Evolutionary conservation across 2,329 filamentous ascomycete genomes (phyloP).

Genomic region (Clarireedia paspali): DNA sequence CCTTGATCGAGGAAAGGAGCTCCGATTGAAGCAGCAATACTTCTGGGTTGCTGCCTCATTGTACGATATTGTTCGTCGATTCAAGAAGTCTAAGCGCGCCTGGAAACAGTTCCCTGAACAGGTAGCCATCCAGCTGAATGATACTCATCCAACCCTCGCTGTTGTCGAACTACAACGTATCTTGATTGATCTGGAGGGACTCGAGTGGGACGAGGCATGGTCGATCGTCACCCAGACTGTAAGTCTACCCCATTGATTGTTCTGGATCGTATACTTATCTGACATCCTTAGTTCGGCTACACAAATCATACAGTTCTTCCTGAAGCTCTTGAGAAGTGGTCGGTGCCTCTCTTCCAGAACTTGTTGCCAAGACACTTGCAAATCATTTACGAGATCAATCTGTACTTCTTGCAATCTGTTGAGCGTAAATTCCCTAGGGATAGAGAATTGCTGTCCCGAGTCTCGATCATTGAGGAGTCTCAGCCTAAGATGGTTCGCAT

Average conservation of each 20-base stretch:
- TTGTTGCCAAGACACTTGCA: slow-evolving; percentile 89
- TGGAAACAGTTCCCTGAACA: slow-evolving; percentile 93
- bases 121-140: slow-evolving; percentile 95
- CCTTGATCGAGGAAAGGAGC: slow-evolving; percentile 90
- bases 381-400: slow-evolving; percentile 97
- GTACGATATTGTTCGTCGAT: slow-evolving; percentile 91
- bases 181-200: slow-evolving; percentile 77
- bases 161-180: slow-evolving; percentile 96
- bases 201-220: slow-evolving; percentile 94
- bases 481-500: slow-evolving; percentile 98
- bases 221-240: slow-evolving; percentile 63
- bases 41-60: slow-evolving; percentile 98
- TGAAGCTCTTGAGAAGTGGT: slow-evolving; percentile 97
- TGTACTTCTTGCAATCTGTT: slow-evolving; percentile 84
- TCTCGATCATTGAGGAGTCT: slow-evolving; percentile 97
- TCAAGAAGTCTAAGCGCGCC: slow-evolving; percentile 90
- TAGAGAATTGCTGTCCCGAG: slow-evolving; percentile 71
- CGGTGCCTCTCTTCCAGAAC: slow-evolving; percentile 84
- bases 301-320: slow-evolving; percentile 98
- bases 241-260: slow-evolving; percentile 28
- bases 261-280: neutral
- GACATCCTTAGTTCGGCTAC: slow-evolving; percentile 63
- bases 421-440: slow-evolving; percentile 88
- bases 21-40: slow-evolving; percentile 97
- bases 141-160: slow-evolving; percentile 92